Evolutionary conservation across 1,284 basidiomycete species (phyloP).

Genomic region (Heterobasidion annosum): DNA sequence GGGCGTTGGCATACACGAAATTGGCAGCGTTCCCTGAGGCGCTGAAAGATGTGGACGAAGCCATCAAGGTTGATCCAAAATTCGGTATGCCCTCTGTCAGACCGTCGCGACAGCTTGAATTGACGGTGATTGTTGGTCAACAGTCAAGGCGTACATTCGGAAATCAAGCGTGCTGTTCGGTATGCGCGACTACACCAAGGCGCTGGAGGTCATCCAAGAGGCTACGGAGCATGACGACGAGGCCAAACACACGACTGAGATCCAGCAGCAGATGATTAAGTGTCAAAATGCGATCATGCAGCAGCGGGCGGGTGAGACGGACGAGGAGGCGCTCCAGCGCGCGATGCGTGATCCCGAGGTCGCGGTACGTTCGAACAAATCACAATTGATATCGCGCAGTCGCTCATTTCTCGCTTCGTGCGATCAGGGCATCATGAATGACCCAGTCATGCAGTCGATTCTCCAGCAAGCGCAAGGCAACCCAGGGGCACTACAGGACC

Average conservation of each 20-base stretch:
- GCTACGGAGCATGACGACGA: constrained; percentile 73
- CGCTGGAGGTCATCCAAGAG: constrained; percentile 72
- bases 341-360: constrained; percentile 98
- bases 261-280: constrained; percentile 73
- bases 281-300: constrained; percentile 74
- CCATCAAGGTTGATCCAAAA: constrained; percentile 85
- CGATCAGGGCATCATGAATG: constrained; percentile 68
- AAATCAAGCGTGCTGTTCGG: constrained; percentile 81
- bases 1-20: constrained; percentile 95
- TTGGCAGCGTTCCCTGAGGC: constrained; percentile 92
- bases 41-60: constrained; percentile 90
- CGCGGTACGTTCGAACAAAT: constrained; percentile 42
- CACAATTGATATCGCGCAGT: not conserved
- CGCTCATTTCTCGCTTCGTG: not conserved
- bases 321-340: constrained; percentile 87
- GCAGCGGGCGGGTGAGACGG: constrained; percentile 82
- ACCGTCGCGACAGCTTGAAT: not conserved
- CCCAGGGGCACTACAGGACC: constrained; percentile 87
- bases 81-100: constrained; percentile 48
- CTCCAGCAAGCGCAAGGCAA: constrained; percentile 90
- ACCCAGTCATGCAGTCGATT: constrained; percentile 90
- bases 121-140: not conserved
- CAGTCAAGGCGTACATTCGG: constrained; percentile 94
- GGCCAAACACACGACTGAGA: constrained; percentile 74
- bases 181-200: constrained; percentile 91